These are phyloP conservation scores for Naganishia liquefaciens DNA, from an alignment of 1,284 basidiomycete genomes.

Conservation along the genomic window DNA sequence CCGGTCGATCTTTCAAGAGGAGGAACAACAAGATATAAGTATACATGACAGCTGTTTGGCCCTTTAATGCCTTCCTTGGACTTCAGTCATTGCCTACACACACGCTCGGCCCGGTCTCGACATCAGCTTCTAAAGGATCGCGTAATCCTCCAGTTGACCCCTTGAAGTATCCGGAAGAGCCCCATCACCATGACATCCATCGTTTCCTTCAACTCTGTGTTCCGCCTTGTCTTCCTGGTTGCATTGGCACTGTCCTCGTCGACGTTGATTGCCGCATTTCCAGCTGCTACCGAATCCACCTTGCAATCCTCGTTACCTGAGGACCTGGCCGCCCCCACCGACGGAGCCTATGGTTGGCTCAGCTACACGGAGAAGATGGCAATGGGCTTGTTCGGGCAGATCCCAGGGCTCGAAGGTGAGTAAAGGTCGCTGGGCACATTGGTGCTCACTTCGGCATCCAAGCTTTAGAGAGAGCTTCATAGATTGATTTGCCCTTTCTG, in stretches of 20 bases:
- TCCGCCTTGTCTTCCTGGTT: slow-evolving; percentile 59
- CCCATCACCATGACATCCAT: background rate
- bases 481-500: background rate
- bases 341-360: slow-evolving; percentile 4
- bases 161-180: background rate
- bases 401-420: slow-evolving; percentile 17
- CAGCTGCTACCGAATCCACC: background rate
- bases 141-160: background rate
- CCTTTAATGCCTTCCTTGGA: too few species aligned
- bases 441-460: background rate
- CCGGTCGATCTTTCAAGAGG: too few species aligned
- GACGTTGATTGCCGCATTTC: slow-evolving; percentile 1
- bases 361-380: slow-evolving; percentile 27
- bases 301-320: too few species aligned
- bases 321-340: background rate
- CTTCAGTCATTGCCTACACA: too few species aligned
- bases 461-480: background rate
- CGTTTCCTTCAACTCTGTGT: slow-evolving; percentile 73
- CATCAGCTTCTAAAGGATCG: too few species aligned
- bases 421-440: background rate
- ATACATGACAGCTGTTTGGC: too few species aligned
- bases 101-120: too few species aligned
- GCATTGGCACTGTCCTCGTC: slow-evolving; percentile 1
- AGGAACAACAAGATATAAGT: too few species aligned
- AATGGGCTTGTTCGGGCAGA: slow-evolving; percentile 7